These are phyloP conservation scores for Xylaria sp. DNA, from an alignment of 2,329 filamentous ascomycete species.

Conservation along the genomic window DNA sequence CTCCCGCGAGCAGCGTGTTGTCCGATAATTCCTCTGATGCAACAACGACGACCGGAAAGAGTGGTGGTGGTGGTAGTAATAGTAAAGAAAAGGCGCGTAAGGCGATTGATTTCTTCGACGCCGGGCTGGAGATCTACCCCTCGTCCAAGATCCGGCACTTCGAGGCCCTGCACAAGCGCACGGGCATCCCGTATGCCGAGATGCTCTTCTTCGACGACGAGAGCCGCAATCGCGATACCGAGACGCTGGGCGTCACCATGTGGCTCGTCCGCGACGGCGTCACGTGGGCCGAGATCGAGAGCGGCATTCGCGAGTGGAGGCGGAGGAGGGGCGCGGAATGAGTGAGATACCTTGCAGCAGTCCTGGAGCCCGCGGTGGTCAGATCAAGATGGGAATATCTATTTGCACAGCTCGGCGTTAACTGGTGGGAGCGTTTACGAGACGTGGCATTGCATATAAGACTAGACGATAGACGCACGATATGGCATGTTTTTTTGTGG, in stretches of 20 bases:
- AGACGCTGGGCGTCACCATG: conserved; percentile 83
- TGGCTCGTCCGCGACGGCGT: conserved; percentile 83
- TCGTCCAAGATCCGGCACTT: conserved; percentile 89
- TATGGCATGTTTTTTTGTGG: conserved; percentile 26
- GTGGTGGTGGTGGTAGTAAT: conserved; percentile 26
- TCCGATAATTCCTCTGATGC: not conserved
- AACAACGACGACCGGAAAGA: not conserved
- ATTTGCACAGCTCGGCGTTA: conserved; percentile 27
- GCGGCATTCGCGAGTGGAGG: conserved; percentile 83
- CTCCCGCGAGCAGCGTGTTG: conserved; percentile 48
- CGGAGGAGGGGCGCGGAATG: conserved; percentile 63
- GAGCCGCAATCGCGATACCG: conserved; percentile 83
- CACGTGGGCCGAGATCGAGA: conserved; percentile 78
- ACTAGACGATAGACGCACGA: conserved; percentile 20
- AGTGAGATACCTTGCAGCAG: not conserved
- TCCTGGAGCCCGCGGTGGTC: not conserved
- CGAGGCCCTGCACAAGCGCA: conserved; percentile 74
- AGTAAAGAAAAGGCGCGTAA: conserved; percentile 51
- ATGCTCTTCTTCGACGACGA: conserved; percentile 99
- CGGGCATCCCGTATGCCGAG: conserved; percentile 77
- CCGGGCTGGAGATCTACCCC: conserved; percentile 74
- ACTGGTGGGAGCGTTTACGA: not conserved
- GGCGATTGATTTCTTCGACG: conserved; percentile 69
- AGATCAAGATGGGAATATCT: not conserved
- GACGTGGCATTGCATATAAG: conserved; percentile 11